Percentiles rank a stretch among this genome's conserved stretches.
These are phyloP conservation scores for Erysimum cheiranthoides DNA, from an alignment of 345 rosid genomes.

Conservation along the genomic window DNA sequence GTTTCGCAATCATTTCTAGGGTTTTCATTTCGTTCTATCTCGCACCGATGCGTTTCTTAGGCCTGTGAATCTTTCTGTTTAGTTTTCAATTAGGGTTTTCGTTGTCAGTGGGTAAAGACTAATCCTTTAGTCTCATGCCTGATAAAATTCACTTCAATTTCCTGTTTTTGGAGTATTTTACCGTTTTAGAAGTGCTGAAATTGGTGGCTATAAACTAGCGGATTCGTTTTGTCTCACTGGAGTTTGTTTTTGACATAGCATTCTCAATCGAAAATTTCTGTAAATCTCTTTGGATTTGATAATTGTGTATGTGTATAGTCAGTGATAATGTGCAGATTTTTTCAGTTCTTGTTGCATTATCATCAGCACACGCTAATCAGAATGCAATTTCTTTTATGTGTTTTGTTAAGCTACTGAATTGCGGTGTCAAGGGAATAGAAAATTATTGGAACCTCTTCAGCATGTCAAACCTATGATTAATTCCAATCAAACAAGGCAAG, in stretches of 20 bases:
- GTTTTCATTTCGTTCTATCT: slow-evolving; percentile 26
- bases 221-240: slow-evolving; percentile 11
- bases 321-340: slow-evolving; percentile 4
- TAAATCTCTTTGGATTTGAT: background rate
- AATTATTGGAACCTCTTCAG: slow-evolving; percentile 27
- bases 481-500: slow-evolving; percentile 48
- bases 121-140: slow-evolving; percentile 13
- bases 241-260: background rate
- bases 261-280: slow-evolving; percentile 5
- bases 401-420: slow-evolving; percentile 17
- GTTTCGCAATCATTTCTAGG: slow-evolving; percentile 37
- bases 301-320: background rate
- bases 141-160: slow-evolving; percentile 22
- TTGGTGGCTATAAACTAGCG: slow-evolving; percentile 1
- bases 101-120: background rate
- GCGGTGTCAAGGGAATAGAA: slow-evolving; percentile 26
- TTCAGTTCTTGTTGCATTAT: slow-evolving; percentile 14
- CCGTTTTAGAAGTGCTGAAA: slow-evolving; percentile 15
- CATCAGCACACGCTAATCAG: slow-evolving; percentile 24
- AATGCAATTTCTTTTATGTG: slow-evolving; percentile 4
- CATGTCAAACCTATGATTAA: slow-evolving; percentile 48
- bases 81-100: slow-evolving; percentile 32
- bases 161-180: background rate
- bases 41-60: slow-evolving; percentile 18
- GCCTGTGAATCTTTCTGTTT: slow-evolving; percentile 6